Evolutionary conservation across 768 basidiomycete genomes (phyloP), one percentile per base, ranked within the genome.

Genomic region (Lyophyllum shimeji): DNA sequence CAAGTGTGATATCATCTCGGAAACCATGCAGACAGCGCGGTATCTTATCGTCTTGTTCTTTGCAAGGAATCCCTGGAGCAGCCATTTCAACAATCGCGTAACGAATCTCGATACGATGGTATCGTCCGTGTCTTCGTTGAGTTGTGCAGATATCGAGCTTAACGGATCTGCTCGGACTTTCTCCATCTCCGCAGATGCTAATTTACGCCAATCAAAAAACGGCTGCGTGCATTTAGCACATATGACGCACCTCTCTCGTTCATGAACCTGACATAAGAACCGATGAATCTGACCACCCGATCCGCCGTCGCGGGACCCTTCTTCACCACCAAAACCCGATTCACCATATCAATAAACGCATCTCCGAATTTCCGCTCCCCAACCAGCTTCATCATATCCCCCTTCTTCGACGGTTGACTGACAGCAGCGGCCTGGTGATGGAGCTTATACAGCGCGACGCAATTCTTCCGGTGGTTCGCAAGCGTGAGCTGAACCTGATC

Each of bases 401-500:
- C 80, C 55, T 81, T 79, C 51, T 81, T 78, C n/a, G 76, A 69
- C 0, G 76, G 60, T 56, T 86, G 75, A 12, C 77, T 83, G 57
- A 84, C 70, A 15, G 69, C 69, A 7, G 84, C 82, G 11, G 88
- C 86, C 55, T 86, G 81, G 13, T 75, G 60, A 63, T 96, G 93
- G 29, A 96, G 71, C 68, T 96, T 95, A 76, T 91, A 82, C 1
- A 98, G 80, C 0, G 87, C 86, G 43, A 95, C 88, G 51, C 88
- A 82, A 71, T 97, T 97, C 78, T 98, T 98, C 63, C 90, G 89
- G 72, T 98, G 96, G 69, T 93, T 94, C 3, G 94, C 91, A 21
- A 85, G 67, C 0, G 90, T 87, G 18, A 70, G 71, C 66, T 97
- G 95, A 0, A 82, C 87, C 70, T 97, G 93, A 44, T 89, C 86